These are phyloP conservation scores for Puccinellia tenuiflora DNA, from an alignment of 176 grass and related monocot genomes.

Conservation along the genomic window DNA sequence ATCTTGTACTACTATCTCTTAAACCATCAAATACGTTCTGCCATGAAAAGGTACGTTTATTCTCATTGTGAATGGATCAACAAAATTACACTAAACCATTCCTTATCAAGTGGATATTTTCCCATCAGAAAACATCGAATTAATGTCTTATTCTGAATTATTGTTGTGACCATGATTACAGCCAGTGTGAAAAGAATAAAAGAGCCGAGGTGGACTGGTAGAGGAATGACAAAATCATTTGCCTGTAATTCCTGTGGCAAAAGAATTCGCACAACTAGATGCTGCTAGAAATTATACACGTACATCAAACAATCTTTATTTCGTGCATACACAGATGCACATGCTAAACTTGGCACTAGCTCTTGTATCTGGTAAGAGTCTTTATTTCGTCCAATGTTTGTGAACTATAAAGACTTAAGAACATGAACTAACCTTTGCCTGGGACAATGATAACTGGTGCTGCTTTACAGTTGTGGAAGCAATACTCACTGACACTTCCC, in stretches of 20 bases:
- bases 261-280: not conserved
- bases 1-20: not conserved
- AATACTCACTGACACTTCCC: slow-evolving; percentile 82
- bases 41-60: not conserved
- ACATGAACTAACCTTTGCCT: slow-evolving; percentile 61
- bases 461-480: slow-evolving; percentile 91
- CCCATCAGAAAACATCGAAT: not conserved
- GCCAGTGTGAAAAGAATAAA: not conserved
- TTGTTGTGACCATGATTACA: not conserved
- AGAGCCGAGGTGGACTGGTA: not conserved
- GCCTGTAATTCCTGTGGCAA: not conserved
- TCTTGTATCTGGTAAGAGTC: not conserved
- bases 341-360: not conserved
- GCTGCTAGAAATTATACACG: not conserved
- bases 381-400: slow-evolving; percentile 1
- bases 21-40: not conserved
- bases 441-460: slow-evolving; percentile 85
- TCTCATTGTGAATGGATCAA: not conserved
- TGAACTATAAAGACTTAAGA: slow-evolving; percentile 16
- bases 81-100: not conserved
- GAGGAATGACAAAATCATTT: not conserved
- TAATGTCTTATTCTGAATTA: not conserved
- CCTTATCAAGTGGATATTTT: not conserved
- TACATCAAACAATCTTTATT: slow-evolving; percentile 1
- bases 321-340: slow-evolving; percentile 15